Base-by-base conservation (phyloP, 345 rosid genomes). In the Corchorus olitorius region DNA sequence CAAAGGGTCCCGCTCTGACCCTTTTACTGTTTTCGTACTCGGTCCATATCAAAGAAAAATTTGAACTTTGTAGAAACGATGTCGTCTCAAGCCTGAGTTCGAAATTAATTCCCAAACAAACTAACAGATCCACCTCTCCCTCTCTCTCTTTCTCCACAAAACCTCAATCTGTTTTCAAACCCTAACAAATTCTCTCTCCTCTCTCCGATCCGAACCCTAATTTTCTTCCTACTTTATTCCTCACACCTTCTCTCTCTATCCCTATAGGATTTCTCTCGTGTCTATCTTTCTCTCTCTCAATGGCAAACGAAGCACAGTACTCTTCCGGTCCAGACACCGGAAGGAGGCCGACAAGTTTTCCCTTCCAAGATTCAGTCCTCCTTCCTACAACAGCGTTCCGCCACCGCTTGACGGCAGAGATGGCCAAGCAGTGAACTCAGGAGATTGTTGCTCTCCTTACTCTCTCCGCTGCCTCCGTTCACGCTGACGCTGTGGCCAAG, bases 231-330 rank as follows among this genome's bases (percentile, higher is more conserved):
- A 27, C 15, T 14, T 55, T 1, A 0, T 65, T 34, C 39, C 20
- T 64, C 65, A 16, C 13, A 16, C 37, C 8, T n/a, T 68, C 80
- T 72, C 68, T 73, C 35, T n/a, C n/a, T n/a, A n/a, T n/a, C n/a
- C n/a, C n/a, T 65, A 61, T 70, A 91, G 96, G 96, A 93, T 89
- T 88, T 91, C 84, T 80, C 27, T 64, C 66, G 43, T 10, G 62
- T 59, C 54, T 5, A 41, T 11, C 19, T 43, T 59, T 27, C 74
- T 54, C 58, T 3, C 33, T 16, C 39, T 19, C 61, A 34, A 96
- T 97, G 99, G 98, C 97, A 16, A 98, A 94, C 84, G 99, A 96
- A 83, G 81, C 95, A n/a, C 97, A 89, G 11, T 93, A 93, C 90
- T 84, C 97, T 13, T 85, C 97, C 6, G 90, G 80, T 43, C 45